Conservation (phyloP, 2,329 filamentous ascomycete species). For the Mariannaea sp. region DNA sequence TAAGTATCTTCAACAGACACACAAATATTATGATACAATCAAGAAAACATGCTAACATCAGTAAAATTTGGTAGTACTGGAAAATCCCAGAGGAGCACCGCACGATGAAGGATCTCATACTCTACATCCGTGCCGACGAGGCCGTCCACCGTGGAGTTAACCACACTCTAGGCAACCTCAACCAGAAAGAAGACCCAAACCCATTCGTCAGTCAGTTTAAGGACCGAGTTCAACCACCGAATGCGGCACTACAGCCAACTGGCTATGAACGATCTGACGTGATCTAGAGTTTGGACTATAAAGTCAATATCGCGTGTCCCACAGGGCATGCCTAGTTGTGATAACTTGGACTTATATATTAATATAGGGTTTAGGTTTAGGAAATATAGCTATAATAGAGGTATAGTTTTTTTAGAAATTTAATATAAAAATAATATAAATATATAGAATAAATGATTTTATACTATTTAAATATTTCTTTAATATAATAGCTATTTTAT, state of each 20-base stretch:
- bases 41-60: conserved; percentile 9
- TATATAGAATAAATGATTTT: too few relatives aligned
- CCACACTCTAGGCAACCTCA: conserved; percentile 87
- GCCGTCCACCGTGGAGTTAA: conserved; percentile 93
- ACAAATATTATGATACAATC: neutral
- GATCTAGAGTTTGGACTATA: conserved; percentile 58
- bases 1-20: too few relatives aligned
- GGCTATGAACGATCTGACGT: conserved; percentile 88
- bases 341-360: too few relatives aligned
- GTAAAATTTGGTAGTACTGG: conserved; percentile 68
- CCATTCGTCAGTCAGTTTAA: conserved; percentile 88
- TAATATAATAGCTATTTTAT: neutral
- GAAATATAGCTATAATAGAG: too few relatives aligned
- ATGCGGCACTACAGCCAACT: conserved; percentile 64
- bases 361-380: too few relatives aligned
- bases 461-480: neutral
- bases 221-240: conserved; percentile 68
- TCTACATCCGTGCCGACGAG: conserved; percentile 90
- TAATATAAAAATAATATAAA: too few relatives aligned
- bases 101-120: conserved; percentile 82
- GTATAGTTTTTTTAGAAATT: too few relatives aligned
- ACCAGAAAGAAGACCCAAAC: conserved; percentile 87
- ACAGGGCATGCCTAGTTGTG: too few relatives aligned
- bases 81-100: conserved; percentile 84
- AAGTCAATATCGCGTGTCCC: too few relatives aligned